These are phyloP conservation scores for Teunomyces tritomae DNA, from an alignment of 805 yeast genomes.

Conservation along the genomic window DNA sequence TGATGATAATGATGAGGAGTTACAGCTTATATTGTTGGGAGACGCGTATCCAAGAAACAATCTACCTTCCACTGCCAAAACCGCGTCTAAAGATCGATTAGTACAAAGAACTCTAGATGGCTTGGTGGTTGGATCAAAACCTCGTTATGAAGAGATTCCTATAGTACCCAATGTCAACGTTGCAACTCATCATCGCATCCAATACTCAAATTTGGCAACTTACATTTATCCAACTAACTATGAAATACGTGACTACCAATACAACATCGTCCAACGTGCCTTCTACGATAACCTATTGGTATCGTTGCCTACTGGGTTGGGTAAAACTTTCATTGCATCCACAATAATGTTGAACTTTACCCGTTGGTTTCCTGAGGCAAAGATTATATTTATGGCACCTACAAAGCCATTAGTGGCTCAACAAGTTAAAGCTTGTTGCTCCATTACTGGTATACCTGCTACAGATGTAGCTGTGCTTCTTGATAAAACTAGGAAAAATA, in stretches of 20 bases:
- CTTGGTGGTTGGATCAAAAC: background rate
- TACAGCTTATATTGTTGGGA: constrained; percentile 2
- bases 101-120: constrained; percentile 1
- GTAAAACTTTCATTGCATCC: constrained; percentile 94
- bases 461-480: constrained; percentile 76
- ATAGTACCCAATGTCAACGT: background rate
- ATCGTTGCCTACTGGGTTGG: constrained; percentile 96
- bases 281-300: constrained; percentile 73
- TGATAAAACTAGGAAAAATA: constrained; percentile 52
- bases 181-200: constrained; percentile 10
- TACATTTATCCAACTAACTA: constrained; percentile 85
- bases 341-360: constrained; percentile 88
- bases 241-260: constrained; percentile 85
- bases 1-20: constrained; percentile 10
- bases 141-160: background rate
- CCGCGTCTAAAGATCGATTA: background rate
- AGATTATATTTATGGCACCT: constrained; percentile 93
- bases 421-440: constrained; percentile 89
- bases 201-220: constrained; percentile 16
- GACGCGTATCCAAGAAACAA: background rate
- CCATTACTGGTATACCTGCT: constrained; percentile 79
- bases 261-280: constrained; percentile 70
- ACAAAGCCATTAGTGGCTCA: constrained; percentile 95
- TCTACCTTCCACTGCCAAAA: background rate
- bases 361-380: constrained; percentile 78